These are phyloP conservation scores for Talaromyces verruculosus DNA, from an alignment of 2,329 filamentous ascomycete genomes.

Conservation along the genomic window DNA sequence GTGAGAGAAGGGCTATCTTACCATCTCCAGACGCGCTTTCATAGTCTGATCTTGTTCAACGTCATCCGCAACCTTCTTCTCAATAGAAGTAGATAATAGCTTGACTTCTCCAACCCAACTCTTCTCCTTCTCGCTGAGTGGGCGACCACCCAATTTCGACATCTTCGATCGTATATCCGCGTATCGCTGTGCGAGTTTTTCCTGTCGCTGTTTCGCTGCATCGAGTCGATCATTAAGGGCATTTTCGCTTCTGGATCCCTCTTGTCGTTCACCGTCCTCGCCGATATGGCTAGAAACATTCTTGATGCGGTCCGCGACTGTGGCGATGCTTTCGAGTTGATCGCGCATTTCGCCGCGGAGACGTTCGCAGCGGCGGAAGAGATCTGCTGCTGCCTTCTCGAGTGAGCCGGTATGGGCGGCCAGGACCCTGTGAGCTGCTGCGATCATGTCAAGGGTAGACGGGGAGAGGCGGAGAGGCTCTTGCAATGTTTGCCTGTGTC, in stretches of 20 bases:
- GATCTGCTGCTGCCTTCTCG: constrained; percentile 50
- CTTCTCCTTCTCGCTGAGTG: constrained; percentile 49
- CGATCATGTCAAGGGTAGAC: constrained; percentile 50
- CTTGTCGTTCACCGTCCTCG: constrained; percentile 37
- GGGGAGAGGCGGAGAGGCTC: constrained; percentile 51
- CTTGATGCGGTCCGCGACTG: constrained; percentile 48
- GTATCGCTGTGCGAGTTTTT: constrained; percentile 43
- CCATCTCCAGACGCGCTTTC: constrained; percentile 41
- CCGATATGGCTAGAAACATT: constrained; percentile 41
- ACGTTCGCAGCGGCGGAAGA: constrained; percentile 54
- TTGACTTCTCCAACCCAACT: constrained; percentile 48
- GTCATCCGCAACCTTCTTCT: constrained; percentile 24
- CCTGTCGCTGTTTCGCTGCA: constrained; percentile 42
- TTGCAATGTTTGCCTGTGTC: constrained; percentile 44
- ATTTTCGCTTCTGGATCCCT: constrained; percentile 34
- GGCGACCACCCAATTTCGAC: constrained; percentile 43
- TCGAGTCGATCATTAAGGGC: constrained; percentile 43
- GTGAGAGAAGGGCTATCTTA: constrained; percentile 27
- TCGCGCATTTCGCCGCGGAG: constrained; percentile 49
- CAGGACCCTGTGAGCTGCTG: constrained; percentile 48
- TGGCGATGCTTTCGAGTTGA: constrained; percentile 47
- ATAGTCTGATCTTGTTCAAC: constrained; percentile 31
- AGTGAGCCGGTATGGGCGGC: constrained; percentile 48
- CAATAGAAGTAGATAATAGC: constrained; percentile 39
- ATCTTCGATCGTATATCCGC: constrained; percentile 47